A percentile compares a stretch with the other conserved stretches of the same genome.
These are phyloP conservation scores for Neurospora intermedia DNA, from an alignment of 495 filamentous ascomycete genomes.

Conservation along the genomic window DNA sequence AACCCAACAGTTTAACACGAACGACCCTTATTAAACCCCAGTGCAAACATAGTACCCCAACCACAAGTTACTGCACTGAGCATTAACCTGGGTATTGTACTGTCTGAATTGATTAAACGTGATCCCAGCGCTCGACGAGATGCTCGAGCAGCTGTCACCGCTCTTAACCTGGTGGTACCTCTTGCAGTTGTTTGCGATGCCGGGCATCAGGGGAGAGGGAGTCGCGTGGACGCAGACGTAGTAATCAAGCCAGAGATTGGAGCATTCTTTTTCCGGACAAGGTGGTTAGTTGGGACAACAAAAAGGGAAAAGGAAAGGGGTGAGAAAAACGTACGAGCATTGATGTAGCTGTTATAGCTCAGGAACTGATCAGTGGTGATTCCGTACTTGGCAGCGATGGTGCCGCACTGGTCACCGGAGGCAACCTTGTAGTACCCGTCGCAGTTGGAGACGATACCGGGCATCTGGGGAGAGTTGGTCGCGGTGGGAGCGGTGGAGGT, in stretches of 20 bases:
- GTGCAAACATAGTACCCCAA: constrained; percentile 10
- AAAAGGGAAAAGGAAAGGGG: background rate
- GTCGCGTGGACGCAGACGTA: constrained; percentile 7
- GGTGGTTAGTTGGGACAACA: background rate
- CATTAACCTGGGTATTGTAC: constrained; percentile 11
- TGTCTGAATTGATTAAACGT: constrained; percentile 9
- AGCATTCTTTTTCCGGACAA: no score
- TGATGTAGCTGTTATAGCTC: constrained; percentile 22
- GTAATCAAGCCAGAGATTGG: constrained; percentile 3
- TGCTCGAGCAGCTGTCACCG: constrained; percentile 2
- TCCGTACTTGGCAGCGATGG: constrained; percentile 20
- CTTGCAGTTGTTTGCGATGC: background rate
- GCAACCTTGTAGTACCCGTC: constrained; percentile 29
- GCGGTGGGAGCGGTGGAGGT: constrained; percentile 11
- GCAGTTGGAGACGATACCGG: constrained; percentile 30
- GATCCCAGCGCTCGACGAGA: constrained; percentile 7
- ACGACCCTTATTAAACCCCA: background rate
- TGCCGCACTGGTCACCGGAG: constrained; percentile 32
- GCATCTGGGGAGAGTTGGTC: constrained; percentile 28
- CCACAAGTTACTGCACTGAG: constrained; percentile 10
- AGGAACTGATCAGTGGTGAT: constrained; percentile 21
- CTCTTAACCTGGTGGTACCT: background rate
- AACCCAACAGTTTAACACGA: no score
- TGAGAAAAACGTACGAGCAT: background rate
- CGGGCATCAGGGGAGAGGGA: background rate